Conservation (phyloP, 345 rosid genomes). For the Ricinus communis region DNA sequence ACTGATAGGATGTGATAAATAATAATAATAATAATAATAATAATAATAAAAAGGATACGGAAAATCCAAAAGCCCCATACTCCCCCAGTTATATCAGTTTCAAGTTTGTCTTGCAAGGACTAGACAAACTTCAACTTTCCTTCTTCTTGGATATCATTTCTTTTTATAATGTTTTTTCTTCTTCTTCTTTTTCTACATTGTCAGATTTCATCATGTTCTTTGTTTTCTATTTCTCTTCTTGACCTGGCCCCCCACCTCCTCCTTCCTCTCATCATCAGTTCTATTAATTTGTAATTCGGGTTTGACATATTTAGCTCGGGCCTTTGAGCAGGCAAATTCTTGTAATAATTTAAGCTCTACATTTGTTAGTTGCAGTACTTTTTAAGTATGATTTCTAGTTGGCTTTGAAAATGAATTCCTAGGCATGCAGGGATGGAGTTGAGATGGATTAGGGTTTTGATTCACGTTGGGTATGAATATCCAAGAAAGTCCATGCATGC, state of each 20-base stretch:
- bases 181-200: background rate
- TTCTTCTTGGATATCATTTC: slow-evolving; percentile 23
- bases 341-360: too few relatives aligned
- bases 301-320: background rate
- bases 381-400: background rate
- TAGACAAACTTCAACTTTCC: slow-evolving; percentile 23
- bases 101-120: slow-evolving; percentile 20
- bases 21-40: too few relatives aligned
- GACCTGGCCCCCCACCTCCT: background rate
- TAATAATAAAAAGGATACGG: too few relatives aligned
- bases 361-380: too few relatives aligned
- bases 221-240: background rate
- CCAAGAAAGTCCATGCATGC: background rate
- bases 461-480: background rate
- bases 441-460: too few relatives aligned
- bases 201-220: background rate
- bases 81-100: slow-evolving; percentile 12
- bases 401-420: too few relatives aligned
- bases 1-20: slow-evolving; percentile 21
- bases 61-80: slow-evolving; percentile 32
- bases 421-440: too few relatives aligned
- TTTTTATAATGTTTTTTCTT: slow-evolving; percentile 10
- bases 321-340: too few relatives aligned
- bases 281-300: too few relatives aligned
- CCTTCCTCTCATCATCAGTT: background rate